A percentile compares a stretch with the other conserved stretches of the same genome.
phyloP scores from a whole-genome alignment of 257 asterid genomes.

The Lycium barbarum region DNA sequence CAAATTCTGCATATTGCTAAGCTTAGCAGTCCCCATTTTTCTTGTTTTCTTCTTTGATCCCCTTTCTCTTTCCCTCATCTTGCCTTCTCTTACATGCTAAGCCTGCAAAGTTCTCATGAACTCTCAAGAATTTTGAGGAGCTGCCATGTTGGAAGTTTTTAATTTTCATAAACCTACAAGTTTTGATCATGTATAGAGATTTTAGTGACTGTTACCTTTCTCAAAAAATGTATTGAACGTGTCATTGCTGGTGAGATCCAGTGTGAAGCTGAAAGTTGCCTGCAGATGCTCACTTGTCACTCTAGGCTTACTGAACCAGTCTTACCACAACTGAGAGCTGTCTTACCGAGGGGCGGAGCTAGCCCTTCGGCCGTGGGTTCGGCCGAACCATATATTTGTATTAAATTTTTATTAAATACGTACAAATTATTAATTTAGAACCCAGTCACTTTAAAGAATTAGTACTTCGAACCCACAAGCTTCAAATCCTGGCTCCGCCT shows the following conservation, averaged over 20 bases:
- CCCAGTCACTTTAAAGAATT: too few species aligned
- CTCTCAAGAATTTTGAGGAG: slow-evolving; percentile 1
- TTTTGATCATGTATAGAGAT: background rate
- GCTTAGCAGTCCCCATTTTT: background rate
- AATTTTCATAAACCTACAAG: background rate
- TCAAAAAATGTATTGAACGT: background rate
- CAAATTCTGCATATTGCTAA: slow-evolving; percentile 11
- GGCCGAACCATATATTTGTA: too few species aligned
- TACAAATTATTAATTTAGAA: too few species aligned
- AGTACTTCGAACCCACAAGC: too few species aligned
- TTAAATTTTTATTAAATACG: too few species aligned
- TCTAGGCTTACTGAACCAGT: background rate
- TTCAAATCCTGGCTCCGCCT: too few species aligned
- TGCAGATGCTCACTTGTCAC: background rate
- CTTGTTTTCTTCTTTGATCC: background rate
- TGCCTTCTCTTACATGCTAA: slow-evolving; percentile 9
- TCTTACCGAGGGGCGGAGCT: background rate
- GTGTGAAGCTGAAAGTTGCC: slow-evolving; percentile 26
- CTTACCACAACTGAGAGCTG: background rate
- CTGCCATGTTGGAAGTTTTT: background rate
- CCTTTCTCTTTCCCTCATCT: slow-evolving; percentile 21
- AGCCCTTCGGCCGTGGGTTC: too few species aligned
- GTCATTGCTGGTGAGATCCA: slow-evolving; percentile 2
- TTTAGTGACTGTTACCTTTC: background rate
- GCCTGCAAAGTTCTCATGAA: background rate